Base-by-base conservation (phyloP, 257 asterid species). In the Solanum habrochaites region DNA sequence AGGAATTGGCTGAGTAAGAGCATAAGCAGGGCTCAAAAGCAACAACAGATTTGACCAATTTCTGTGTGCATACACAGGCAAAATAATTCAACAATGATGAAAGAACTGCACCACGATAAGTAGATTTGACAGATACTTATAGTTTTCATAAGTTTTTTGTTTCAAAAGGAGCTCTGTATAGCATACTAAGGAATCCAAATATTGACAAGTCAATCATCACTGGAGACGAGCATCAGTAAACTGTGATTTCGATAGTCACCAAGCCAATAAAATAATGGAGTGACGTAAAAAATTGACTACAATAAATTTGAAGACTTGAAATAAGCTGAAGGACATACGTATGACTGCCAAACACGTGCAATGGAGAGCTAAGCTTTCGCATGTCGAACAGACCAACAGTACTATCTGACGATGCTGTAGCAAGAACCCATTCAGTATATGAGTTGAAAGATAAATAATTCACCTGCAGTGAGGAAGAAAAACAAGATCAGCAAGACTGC, bases 381-480 rank as follows among this genome's bases (percentile, higher is more conserved):
- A 97, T 89, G 85, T 97, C 99, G 40, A 96, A 96, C 85, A 95
- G 93, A 66, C 99, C 99, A 88, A 97, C 94, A 78, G 99, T 96
- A 16, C 95, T 85, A 90, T 97, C 99, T 83, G 99, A 96, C 47
- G 99, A 97, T 66, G 99, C 99, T 86, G 99, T 97, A 58, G 99
- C 99, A 88, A 96, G 87, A 89, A 93, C 84, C 98, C 98, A 96
- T 87, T 97, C 99, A 47, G 93, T 97, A 85, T 93, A 96, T 32
- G 95, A 98, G 89, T 96, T 97, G 95, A 97, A 97, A 45, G 98
- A 94, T 39, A 97, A 75, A 89, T 93, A 95, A 86, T 96, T 97
- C 93, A 97, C 98, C 98, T 96, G 94, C 87, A 88, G 89, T 49
- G 42, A 60, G 75, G 83, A 91, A 75, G 66, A 62, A 29, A 85